Evolutionary conservation across 2,329 filamentous ascomycete genomes (phyloP), one percentile per base, ranked within the genome.

Genomic region (Calycina herbarum): DNA sequence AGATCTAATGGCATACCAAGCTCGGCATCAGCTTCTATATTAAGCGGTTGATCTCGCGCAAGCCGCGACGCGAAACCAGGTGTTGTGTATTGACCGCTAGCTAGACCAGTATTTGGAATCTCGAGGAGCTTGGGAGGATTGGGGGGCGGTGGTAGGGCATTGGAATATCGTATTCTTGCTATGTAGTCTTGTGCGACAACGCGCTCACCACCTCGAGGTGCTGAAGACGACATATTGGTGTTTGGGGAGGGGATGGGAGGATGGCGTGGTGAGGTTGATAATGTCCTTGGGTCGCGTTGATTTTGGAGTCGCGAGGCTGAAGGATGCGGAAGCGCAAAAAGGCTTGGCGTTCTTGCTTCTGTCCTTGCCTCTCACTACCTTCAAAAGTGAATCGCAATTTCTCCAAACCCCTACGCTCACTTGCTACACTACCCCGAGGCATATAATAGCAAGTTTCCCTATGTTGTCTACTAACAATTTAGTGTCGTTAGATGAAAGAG

Each of bases 21-120:
- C 82, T 99, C 95, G 8, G 94, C 95, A 85, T 99, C 95, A 35
- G 93, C 93, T 79, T 99, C 95, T 68, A 99, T 95, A 76, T 97
- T 98, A 59, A 97, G 83, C 62, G 94, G 92, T 81, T 98, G 95
- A 75, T 97, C 93, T 75, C 94, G 85, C 20, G 92, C 93, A 72
- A 99, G 82, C 69, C 93, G 89, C 57, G 94, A 95, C 35, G 94
- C 93, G 81, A 96, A 99, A 27, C 89, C 89, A 0, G 95, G 92
- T 3, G 89, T 92, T 38, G 95, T 96, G 79, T 97, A 98, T 77
- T 96, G 91, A 66, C 90, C 90, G 72, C 89, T 91, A 51, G 91
- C 85, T 17, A 98, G 86, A 54, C 95, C 95, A 64, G 92, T 95
- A 74, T 96, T 97, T 11, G 95, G 94, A 67, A 99, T 97, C 71